These are phyloP conservation scores for Lachancea kluyveri DNA, from an alignment of 805 yeast genomes.

Conservation along the genomic window DNA sequence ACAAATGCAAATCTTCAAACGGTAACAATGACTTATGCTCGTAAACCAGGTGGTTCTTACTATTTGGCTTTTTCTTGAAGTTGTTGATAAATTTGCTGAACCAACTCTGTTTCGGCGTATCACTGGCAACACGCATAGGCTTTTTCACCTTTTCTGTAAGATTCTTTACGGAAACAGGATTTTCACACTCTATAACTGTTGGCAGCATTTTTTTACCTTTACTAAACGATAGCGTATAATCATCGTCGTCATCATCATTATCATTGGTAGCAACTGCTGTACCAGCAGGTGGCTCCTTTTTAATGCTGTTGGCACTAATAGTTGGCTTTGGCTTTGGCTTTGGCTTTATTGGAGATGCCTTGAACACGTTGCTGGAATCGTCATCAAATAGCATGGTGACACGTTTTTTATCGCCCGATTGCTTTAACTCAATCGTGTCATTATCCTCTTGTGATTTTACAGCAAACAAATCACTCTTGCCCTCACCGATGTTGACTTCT, in stretches of 20 bases:
- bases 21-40: constrained; percentile 22
- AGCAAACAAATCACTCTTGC: not conserved
- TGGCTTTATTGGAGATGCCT: constrained; percentile 4
- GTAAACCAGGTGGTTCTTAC: constrained; percentile 7
- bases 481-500: not conserved
- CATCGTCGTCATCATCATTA: too few relatives aligned
- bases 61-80: constrained; percentile 10
- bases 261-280: too few relatives aligned
- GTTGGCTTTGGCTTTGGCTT: not conserved
- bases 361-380: constrained; percentile 13
- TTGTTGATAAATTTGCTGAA: constrained; percentile 21
- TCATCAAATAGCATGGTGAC: constrained; percentile 28
- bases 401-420: constrained; percentile 10
- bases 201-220: constrained; percentile 4
- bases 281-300: too few relatives aligned
- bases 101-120: constrained; percentile 19
- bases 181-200: constrained; percentile 6
- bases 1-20: constrained; percentile 26
- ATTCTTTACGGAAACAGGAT: not conserved
- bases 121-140: too few relatives aligned
- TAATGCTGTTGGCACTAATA: too few relatives aligned
- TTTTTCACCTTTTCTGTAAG: too few relatives aligned
- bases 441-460: not conserved
- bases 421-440: not conserved
- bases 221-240: constrained; percentile 1